These are phyloP conservation scores for Amphibolis antarctica DNA, from an alignment of 106 monocot genomes.

Conservation along the genomic window DNA sequence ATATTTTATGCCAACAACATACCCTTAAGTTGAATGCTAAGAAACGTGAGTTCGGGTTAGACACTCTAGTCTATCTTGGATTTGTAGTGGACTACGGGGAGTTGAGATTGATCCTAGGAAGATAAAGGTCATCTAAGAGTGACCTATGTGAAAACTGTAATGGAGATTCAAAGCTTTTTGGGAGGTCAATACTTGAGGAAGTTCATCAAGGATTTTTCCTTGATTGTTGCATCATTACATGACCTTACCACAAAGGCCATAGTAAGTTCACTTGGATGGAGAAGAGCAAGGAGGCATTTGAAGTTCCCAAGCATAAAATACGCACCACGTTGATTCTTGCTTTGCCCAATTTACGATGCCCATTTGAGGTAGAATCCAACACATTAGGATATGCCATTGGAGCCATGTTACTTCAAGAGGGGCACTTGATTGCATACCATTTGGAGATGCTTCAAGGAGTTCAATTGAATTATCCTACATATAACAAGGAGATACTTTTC, in stretches of 20 bases:
- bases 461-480: background rate
- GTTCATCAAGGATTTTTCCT: background rate
- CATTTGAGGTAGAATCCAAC: slow-evolving; percentile 2
- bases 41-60: slow-evolving; percentile 2
- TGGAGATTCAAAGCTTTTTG: background rate
- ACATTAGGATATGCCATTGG: background rate
- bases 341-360: background rate
- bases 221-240: background rate
- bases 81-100: background rate
- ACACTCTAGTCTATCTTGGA: background rate
- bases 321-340: background rate
- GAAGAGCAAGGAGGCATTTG: background rate
- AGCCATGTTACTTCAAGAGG: background rate
- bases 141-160: background rate
- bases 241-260: background rate
- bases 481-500: slow-evolving; percentile 5
- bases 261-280: background rate
- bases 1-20: background rate
- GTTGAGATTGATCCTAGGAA: background rate
- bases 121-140: background rate
- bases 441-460: background rate
- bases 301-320: background rate
- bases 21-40: background rate
- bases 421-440: background rate
- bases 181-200: background rate